Conservation (phyloP, 768 basidiomycete genomes). For the Cystofilobasidium ferigula region DNA sequence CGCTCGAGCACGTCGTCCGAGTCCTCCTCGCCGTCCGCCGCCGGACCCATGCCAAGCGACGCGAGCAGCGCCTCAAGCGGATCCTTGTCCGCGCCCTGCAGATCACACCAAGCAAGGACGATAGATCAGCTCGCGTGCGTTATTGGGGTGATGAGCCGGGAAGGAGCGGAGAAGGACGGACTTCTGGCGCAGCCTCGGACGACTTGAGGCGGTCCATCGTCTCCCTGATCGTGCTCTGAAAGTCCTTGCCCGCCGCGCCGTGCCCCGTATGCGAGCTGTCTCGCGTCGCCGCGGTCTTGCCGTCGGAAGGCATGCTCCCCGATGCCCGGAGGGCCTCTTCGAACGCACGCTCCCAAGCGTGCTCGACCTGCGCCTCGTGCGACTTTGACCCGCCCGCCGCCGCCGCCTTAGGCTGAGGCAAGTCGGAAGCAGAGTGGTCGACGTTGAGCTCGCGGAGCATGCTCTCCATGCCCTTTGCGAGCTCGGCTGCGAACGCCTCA, state of each 20-base stretch:
- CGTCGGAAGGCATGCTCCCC: too few relatives aligned
- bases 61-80: slow-evolving; percentile 34
- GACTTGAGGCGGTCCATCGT: slow-evolving; percentile 60
- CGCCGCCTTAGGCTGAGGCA: background rate
- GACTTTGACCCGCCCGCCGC: background rate
- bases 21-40: slow-evolving; percentile 40
- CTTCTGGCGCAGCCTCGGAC: background rate
- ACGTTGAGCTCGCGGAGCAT: slow-evolving; percentile 42
- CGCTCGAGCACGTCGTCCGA: slow-evolving; percentile 55
- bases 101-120: background rate
- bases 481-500: slow-evolving; percentile 40
- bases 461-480: slow-evolving; percentile 44
- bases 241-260: slow-evolving; percentile 37
- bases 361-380: slow-evolving; percentile 27
- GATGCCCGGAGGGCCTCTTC: slow-evolving; percentile 48
- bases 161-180: background rate
- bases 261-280: slow-evolving; percentile 19
- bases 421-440: background rate
- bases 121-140: too few relatives aligned
- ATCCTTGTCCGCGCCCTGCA: slow-evolving; percentile 30
- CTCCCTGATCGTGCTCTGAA: slow-evolving; percentile 59
- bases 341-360: slow-evolving; percentile 63
- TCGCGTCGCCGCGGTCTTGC: slow-evolving; percentile 9
- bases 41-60: slow-evolving; percentile 23
- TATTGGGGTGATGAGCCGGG: background rate